A percentile compares a stretch with the other conserved stretches of the same genome.
phyloP scores from a whole-genome alignment of 2,329 filamentous ascomycete genomes.

The Aureobasidium namibiae region DNA sequence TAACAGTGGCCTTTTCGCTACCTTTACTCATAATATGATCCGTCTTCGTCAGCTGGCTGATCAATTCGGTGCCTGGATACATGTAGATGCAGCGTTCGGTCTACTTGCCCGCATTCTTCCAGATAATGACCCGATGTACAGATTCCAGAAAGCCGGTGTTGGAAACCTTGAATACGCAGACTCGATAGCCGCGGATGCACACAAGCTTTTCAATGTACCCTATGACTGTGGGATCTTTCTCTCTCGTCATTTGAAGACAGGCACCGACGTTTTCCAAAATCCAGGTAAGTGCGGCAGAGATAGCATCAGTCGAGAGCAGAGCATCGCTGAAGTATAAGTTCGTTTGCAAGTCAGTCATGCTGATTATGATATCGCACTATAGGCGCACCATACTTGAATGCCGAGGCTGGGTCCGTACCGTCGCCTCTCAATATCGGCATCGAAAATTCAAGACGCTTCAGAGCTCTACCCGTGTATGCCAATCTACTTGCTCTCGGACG shows the following conservation, averaged over 20 bases:
- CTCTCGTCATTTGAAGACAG: conserved; percentile 52
- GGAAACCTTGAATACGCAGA: conserved; percentile 73
- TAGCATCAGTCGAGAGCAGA: no score
- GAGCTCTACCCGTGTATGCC: conserved; percentile 82
- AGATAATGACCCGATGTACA: conserved; percentile 44
- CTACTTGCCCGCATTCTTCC: conserved; percentile 65
- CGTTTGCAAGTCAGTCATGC: no score
- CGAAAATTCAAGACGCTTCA: conserved; percentile 85
- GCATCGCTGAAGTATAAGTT: no score
- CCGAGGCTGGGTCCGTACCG: conserved; percentile 46
- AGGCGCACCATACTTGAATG: conserved; percentile 67
- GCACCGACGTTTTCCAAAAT: conserved; percentile 65
- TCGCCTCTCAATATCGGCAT: conserved; percentile 80
- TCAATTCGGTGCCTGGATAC: conserved; percentile 70
- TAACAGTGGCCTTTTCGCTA: conserved; percentile 78
- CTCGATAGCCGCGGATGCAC: conserved; percentile 77
- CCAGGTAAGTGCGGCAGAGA: conserved; percentile 37
- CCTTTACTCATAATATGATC: conserved; percentile 49
- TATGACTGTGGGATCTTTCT: conserved; percentile 92
- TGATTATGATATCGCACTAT: no score
- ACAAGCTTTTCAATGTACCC: conserved; percentile 91
- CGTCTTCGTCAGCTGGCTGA: conserved; percentile 62
- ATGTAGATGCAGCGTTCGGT: conserved; percentile 88
- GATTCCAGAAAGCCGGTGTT: conserved; percentile 41
- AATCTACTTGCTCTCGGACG: conserved; percentile 67